Percentiles rank a stretch among this genome's conserved stretches.
Evolutionary conservation across 2,329 filamentous ascomycete genomes (phyloP).

Genomic region (Trichoderma guizhouense): DNA sequence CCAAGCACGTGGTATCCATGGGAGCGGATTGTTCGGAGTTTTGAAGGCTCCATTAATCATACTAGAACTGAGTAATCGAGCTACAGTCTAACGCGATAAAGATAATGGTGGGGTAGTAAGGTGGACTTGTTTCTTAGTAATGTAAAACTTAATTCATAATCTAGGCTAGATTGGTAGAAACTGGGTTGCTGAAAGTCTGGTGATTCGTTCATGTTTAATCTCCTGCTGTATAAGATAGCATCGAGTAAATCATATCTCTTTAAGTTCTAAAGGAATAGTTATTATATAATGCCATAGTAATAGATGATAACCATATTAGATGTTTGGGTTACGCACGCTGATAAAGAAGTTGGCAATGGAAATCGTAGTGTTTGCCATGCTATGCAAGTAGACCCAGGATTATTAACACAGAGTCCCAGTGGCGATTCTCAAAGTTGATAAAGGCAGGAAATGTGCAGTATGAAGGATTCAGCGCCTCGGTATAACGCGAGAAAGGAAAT

Average conservation of each 20-base stretch:
- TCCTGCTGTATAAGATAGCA: no score
- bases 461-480: fast-evolving
- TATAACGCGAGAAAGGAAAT: not conserved
- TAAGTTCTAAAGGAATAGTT: no score
- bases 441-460: not conserved
- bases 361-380: not conserved
- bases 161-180: no score
- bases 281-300: no score
- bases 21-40: not conserved
- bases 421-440: not conserved
- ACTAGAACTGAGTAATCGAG: not conserved
- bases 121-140: not conserved
- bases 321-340: no score
- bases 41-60: not conserved
- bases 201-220: no score
- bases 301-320: no score
- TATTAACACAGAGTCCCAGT: not conserved
- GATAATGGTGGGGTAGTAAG: not conserved
- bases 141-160: not conserved
- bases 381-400: not conserved
- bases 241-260: no score
- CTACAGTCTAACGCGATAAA: not conserved
- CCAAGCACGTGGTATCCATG: not conserved
- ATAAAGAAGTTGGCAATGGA: not conserved
- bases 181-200: no score